phyloP scores from a whole-genome alignment of 257 asterid genomes.

The Phtheirospermum japonicum region DNA sequence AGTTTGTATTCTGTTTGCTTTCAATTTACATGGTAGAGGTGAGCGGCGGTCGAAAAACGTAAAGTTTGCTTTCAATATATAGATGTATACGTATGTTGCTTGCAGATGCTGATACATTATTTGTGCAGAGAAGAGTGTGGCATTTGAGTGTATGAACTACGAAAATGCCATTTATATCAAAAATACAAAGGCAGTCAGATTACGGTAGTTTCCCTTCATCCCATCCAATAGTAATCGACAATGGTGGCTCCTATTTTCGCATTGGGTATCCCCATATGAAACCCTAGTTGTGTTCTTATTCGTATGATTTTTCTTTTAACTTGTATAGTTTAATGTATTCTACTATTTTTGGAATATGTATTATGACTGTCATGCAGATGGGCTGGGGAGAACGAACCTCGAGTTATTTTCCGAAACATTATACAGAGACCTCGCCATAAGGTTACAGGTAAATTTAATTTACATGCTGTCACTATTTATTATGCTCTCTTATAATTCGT shows the following conservation, averaged over 20 bases:
- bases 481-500: too few species aligned
- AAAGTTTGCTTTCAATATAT: too few species aligned
- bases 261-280: constrained; percentile 59
- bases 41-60: too few species aligned
- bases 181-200: constrained; percentile 71
- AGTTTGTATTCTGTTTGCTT: too few species aligned
- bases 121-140: constrained; percentile 7
- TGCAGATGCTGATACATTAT: too few species aligned
- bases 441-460: constrained; percentile 55
- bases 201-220: constrained; percentile 59
- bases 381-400: constrained; percentile 96
- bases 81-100: too few species aligned
- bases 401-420: constrained; percentile 89
- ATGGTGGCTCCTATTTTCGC: constrained; percentile 93
- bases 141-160: constrained; percentile 9
- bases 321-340: constrained; percentile 7
- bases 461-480: too few species aligned
- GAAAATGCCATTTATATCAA: constrained; percentile 84
- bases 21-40: too few species aligned
- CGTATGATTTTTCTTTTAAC: background rate
- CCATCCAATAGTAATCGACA: constrained; percentile 93
- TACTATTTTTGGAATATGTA: background rate
- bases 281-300: constrained; percentile 23
- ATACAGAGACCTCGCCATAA: constrained; percentile 99
- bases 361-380: constrained; percentile 51